A percentile compares a stretch with the other conserved stretches of the same genome.
These are phyloP conservation scores for Crithidia sp. DNA, from an alignment of 208 protist species.

Conservation along the genomic window DNA sequence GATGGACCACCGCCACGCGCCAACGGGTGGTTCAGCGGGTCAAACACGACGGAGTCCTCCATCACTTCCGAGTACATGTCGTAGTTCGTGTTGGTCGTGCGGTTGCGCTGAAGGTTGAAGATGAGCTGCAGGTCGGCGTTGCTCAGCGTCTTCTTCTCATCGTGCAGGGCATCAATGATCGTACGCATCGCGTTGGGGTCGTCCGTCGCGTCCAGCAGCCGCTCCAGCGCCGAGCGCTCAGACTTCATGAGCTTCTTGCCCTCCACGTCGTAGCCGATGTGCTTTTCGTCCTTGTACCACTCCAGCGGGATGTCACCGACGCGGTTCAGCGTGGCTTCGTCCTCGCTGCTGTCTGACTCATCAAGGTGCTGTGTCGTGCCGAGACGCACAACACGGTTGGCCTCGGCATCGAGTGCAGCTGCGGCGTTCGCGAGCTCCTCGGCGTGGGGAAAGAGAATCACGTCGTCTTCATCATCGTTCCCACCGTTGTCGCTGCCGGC, in stretches of 20 bases:
- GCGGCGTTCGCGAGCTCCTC: constrained; percentile 52
- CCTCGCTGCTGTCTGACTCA: constrained; percentile 91
- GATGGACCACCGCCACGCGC: constrained; percentile 83
- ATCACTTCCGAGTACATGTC: constrained; percentile 90
- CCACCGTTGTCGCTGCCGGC: constrained; percentile 31
- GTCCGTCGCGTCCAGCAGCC: constrained; percentile 92
- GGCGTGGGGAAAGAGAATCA: constrained; percentile 87
- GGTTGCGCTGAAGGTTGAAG: constrained; percentile 93
- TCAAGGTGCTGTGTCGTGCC: constrained; percentile 80
- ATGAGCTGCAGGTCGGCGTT: constrained; percentile 93
- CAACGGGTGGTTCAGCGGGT: constrained; percentile 92
- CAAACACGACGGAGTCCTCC: constrained; percentile 86
- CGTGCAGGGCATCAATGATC: constrained; percentile 92
- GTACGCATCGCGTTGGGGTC: constrained; percentile 92
- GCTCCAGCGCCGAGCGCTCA: constrained; percentile 85
- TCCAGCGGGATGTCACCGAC: constrained; percentile 94
- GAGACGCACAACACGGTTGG: constrained; percentile 57
- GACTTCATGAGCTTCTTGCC: constrained; percentile 92
- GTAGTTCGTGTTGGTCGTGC: constrained; percentile 85
- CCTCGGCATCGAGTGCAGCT: not conserved
- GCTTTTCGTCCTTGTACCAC: constrained; percentile 95
- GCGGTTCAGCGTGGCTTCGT: constrained; percentile 90
- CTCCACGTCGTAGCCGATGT: constrained; percentile 94
- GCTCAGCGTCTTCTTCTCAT: constrained; percentile 88
- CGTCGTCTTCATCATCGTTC: constrained; percentile 37